Base-by-base conservation (phyloP, 1,284 basidiomycete species). In the Boletus hoseneyae region DNA sequence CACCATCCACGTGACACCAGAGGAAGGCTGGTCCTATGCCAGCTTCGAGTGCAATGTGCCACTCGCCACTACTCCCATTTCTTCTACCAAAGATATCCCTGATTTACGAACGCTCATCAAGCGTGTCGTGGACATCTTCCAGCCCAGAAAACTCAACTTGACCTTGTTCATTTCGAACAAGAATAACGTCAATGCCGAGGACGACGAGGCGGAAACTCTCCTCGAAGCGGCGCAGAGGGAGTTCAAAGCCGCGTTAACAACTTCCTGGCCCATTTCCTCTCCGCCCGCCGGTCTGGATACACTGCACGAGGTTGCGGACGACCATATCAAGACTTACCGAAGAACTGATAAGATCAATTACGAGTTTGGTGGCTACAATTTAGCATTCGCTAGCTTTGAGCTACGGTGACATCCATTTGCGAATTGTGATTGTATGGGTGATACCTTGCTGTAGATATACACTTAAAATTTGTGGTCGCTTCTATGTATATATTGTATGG, bases 21-120 rank as follows among this genome's bases (percentile, higher is more conserved):
- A 99, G 70, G 85, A 90, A 58, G 95, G 91, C 51, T 97, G 92
- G 85, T 96, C 93, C 42, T 99, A 97, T 69, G 97, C 97, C 44
- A 92, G 88, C 60, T 99, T 99, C 73, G 97, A 99, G 72, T 97
- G 93, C 72, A 99, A 99, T 70, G 84, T 98, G n/a, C 90, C 92
- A 4, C 78, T 95, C 19, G 73, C 78, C 23, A 63, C 70, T 29
- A 61, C 60, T 25, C 67, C 68, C 39, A 63, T 65, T 52, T 62
- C 72, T 52, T 65, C 72, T 51, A 58, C 65, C 46, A 65, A 66
- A 45, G 63, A 68, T 47, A 79, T 89, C 39, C 87, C 91, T 25
- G 86, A 91, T 68, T 73, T 97, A 44, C 76, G 82, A 56, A 82
- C 85, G 15, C 82, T 99, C 50, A 82, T 99, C 50, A 81, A 83